phyloP scores from a whole-genome alignment of 2,329 filamentous ascomycete species.

The Periconia sp. region DNA sequence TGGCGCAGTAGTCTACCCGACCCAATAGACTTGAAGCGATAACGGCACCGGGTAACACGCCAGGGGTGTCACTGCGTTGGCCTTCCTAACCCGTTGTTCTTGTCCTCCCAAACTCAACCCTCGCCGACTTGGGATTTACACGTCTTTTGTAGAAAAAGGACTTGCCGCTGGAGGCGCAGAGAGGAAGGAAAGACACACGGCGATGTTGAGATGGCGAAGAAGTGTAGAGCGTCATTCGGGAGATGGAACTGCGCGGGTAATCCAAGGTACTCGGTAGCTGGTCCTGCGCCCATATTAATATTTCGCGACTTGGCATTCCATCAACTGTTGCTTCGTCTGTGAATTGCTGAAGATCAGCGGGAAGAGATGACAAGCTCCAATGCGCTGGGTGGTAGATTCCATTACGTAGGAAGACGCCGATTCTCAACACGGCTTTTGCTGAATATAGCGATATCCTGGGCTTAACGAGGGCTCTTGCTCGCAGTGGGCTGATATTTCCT shows the following conservation, averaged over 20 bases:
- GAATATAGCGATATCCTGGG: too few relatives aligned
- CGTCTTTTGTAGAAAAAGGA: neutral
- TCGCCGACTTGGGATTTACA: neutral
- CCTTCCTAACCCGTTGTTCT: conserved; percentile 5
- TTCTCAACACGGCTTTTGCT: too few relatives aligned
- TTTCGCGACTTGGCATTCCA: neutral
- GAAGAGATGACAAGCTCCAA: neutral
- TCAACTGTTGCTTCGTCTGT: neutral
- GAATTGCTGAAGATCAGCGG: neutral
- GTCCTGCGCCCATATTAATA: neutral
- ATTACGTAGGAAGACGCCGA: too few relatives aligned
- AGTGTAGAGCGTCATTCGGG: too few relatives aligned
- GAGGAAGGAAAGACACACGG: neutral
- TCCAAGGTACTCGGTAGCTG: neutral
- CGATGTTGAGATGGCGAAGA: too few relatives aligned
- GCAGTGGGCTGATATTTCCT: too few relatives aligned
- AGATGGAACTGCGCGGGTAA: neutral
- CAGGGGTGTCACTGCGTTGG: neutral
- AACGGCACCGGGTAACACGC: conserved; percentile 7
- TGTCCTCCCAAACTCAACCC: neutral
- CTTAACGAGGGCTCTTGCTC: too few relatives aligned
- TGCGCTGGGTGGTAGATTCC: neutral
- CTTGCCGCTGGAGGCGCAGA: neutral
- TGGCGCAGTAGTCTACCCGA: conserved; percentile 1
- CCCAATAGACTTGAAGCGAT: conserved; percentile 19